Evolutionary conservation across 805 yeast species (phyloP), one percentile per base, ranked within the genome.

Genomic region (Pichia californica): DNA sequence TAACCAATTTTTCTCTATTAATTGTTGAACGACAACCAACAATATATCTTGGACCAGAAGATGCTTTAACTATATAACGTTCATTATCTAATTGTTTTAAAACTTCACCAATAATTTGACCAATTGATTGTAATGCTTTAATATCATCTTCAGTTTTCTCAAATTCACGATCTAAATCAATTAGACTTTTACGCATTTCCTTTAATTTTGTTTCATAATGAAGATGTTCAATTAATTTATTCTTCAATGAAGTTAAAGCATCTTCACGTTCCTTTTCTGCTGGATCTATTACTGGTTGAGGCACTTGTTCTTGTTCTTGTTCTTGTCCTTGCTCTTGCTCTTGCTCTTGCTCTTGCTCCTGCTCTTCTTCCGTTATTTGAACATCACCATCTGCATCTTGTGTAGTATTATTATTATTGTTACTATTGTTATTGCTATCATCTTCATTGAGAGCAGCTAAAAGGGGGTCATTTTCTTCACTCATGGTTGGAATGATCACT

Each of bases 11-110:
- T 36, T 81, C 84, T 56, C 86, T 81, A 60, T 84, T 86, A 61
- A 93, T 87, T 28, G 95, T 84, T 63, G 88, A 88, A 59, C 99
- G 80, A 64, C 96, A 93, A 35, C 98, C 98, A 40, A 93, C 99
- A 53, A 93, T 93, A 63, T 93, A 93, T 58, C 99, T 77, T 35
- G 99, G 99, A 4, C 99, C 99, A 36, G 93, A 83, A 13, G 95
- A 84, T 2, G 98, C 97, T 69, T 91, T 91, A 40, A 93, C 98
- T 52, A 91, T 91, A 62, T 81, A 93, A 55, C 96, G 74, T 61
- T 93, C 99, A 40, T 87, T 95, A 50, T 91, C 95, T 56, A 93
- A 72, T 63, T 88, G 96, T 64, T 93, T 93, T 68, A 93, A 76
- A 25, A 93, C 95, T 65, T 93, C 99, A 45, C 99, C 99, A 52